A percentile compares a stretch with the other conserved stretches of the same genome.
Conservation (phyloP, 2,329 filamentous ascomycete genomes). For the Diaporthe vaccinii region DNA sequence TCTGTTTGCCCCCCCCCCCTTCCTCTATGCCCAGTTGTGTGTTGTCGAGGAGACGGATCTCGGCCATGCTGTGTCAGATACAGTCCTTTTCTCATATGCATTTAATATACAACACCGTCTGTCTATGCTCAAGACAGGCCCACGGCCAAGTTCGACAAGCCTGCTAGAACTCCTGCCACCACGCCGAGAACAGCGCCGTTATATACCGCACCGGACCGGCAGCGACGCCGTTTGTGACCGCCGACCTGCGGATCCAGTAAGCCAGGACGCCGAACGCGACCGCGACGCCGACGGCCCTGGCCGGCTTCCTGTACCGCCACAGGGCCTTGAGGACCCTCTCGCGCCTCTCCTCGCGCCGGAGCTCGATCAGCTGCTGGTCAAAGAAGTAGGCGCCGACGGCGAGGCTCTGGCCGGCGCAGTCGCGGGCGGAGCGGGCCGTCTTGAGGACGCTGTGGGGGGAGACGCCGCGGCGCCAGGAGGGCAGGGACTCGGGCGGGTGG, state of each 20-base stretch:
- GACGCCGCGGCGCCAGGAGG: constrained; percentile 75
- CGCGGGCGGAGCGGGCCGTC: constrained; percentile 73
- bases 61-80: background rate
- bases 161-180: constrained; percentile 29
- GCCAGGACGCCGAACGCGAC: constrained; percentile 77
- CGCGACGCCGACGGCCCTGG: constrained; percentile 72
- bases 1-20: background rate
- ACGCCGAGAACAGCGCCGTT: constrained; percentile 44
- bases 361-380: constrained; percentile 76
- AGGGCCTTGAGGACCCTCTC: constrained; percentile 64
- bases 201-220: constrained; percentile 23
- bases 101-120: background rate
- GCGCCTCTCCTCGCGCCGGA: constrained; percentile 74
- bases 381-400: constrained; percentile 78
- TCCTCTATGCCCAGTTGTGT: background rate
- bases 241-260: constrained; percentile 72
- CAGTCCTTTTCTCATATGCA: no score
- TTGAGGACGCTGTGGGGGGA: constrained; percentile 86
- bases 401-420: constrained; percentile 68
- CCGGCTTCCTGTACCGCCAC: constrained; percentile 76
- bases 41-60: no score
- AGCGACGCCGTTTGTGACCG: constrained; percentile 42
- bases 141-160: background rate
- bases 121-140: background rate
- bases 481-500: constrained; percentile 80